Percentiles rank a stretch among this genome's conserved stretches.
These are phyloP conservation scores for Trichoderma hamatum DNA, from an alignment of 2,329 filamentous ascomycete genomes.

Conservation along the genomic window DNA sequence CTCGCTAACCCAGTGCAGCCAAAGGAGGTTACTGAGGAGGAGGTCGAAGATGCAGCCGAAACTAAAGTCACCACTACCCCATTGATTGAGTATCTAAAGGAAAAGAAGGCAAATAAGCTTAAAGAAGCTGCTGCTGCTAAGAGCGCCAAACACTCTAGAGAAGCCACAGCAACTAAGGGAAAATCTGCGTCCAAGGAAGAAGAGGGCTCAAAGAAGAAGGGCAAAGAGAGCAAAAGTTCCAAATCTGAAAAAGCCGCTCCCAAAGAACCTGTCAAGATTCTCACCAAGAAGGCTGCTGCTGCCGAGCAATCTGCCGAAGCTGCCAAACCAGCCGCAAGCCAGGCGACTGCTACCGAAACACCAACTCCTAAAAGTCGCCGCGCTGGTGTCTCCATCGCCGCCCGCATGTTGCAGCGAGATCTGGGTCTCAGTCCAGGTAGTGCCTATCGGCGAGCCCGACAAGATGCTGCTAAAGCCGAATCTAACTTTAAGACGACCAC, in stretches of 20 bases:
- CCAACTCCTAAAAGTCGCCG: constrained; percentile 54
- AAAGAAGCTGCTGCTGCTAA: constrained; percentile 54
- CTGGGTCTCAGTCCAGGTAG: constrained; percentile 66
- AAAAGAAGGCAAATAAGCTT: constrained; percentile 81
- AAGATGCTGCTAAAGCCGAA: constrained; percentile 61
- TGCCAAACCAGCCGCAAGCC: constrained; percentile 47
- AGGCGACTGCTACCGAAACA: constrained; percentile 34
- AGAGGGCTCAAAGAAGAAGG: constrained; percentile 63
- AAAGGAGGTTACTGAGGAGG: constrained; percentile 51
- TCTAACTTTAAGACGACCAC: constrained; percentile 47
- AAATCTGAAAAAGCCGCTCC: constrained; percentile 52
- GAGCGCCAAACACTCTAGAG: constrained; percentile 57
- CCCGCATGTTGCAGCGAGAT: constrained; percentile 67
- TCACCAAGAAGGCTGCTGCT: constrained; percentile 61
- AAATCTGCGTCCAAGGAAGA: constrained; percentile 50
- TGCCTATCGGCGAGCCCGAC: constrained; percentile 62
- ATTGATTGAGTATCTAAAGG: constrained; percentile 83
- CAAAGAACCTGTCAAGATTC: constrained; percentile 64
- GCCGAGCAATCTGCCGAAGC: constrained; percentile 53
- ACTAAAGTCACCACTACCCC: constrained; percentile 78
- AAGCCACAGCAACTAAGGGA: constrained; percentile 53
- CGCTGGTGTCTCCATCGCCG: constrained; percentile 64
- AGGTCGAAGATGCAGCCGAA: constrained; percentile 49
- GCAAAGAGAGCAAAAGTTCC: constrained; percentile 61
- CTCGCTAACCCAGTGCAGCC: constrained; percentile 69